These are phyloP conservation scores for Capsicum rhomboideum DNA, from an alignment of 257 asterid genomes.

Conservation along the genomic window DNA sequence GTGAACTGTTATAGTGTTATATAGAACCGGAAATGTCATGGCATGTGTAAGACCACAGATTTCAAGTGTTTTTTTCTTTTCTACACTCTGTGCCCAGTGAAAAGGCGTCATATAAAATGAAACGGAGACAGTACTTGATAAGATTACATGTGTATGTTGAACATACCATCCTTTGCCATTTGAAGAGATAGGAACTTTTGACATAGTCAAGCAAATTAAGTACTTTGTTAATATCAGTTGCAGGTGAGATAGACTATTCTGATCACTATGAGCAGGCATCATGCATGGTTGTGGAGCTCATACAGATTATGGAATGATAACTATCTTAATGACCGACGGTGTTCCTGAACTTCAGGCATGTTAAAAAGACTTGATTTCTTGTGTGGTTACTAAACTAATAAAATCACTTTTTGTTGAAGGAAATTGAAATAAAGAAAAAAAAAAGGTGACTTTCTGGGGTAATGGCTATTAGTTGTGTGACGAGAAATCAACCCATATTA, in stretches of 20 bases:
- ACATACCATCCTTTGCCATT: not conserved
- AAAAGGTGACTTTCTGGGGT: no score
- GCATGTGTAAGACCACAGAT: not conserved
- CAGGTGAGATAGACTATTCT: conserved; percentile 23
- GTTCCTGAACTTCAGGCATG: conserved; percentile 44
- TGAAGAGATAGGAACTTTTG: not conserved
- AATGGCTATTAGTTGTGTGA: no score
- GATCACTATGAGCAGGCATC: no score
- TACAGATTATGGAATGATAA: conserved; percentile 62
- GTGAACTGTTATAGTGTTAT: not conserved
- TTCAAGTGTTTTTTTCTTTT: not conserved
- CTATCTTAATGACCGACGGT: conserved; percentile 45
- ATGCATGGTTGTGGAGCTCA: conserved; percentile 53
- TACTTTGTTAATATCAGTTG: not conserved
- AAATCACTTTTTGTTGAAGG: no score
- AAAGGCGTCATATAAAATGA: not conserved
- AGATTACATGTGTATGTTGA: not conserved
- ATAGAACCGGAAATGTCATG: not conserved
- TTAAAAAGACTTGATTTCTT: not conserved
- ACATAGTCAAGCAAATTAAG: not conserved
- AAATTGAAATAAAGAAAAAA: no score
- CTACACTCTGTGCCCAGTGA: not conserved
- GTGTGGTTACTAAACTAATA: not conserved
- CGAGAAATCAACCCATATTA: no score
- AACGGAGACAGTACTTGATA: not conserved